phyloP scores from a whole-genome alignment of 768 basidiomycete genomes.

The Lactarius indigo region DNA sequence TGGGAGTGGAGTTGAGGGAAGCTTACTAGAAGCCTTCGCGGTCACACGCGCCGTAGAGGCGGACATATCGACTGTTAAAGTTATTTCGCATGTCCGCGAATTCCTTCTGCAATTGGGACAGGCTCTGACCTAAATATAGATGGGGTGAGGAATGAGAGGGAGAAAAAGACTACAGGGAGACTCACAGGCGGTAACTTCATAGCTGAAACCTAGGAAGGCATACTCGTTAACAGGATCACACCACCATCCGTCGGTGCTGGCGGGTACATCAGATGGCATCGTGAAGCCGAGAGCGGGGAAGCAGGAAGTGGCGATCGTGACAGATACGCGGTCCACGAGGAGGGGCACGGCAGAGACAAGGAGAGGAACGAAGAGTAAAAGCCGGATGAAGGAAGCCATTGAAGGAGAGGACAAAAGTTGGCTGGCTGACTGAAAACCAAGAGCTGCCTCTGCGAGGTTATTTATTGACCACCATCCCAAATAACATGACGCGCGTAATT shows the following conservation, averaged over 20 bases:
- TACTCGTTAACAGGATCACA: conserved; percentile 61
- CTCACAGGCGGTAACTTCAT: conserved; percentile 63
- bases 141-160: neutral
- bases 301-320: conserved; percentile 26
- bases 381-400: neutral
- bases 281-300: conserved; percentile 44
- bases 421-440: neutral
- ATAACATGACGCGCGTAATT: too few species aligned
- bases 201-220: conserved; percentile 73
- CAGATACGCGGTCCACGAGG: neutral
- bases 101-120: conserved; percentile 46
- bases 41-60: conserved; percentile 42
- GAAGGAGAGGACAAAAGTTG: neutral
- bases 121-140: conserved; percentile 51
- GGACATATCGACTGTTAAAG: conserved; percentile 66
- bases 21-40: conserved; percentile 38
- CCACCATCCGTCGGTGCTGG: conserved; percentile 39
- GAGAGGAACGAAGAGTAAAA: neutral
- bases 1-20: neutral
- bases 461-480: too few species aligned
- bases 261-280: conserved; percentile 52
- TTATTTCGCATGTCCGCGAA: conserved; percentile 55
- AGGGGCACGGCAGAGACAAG: too few species aligned
- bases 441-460: too few species aligned
- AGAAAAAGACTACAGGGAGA: neutral